phyloP scores from a whole-genome alignment of 2,329 filamentous ascomycete genomes.

The Penicillium sp. region DNA sequence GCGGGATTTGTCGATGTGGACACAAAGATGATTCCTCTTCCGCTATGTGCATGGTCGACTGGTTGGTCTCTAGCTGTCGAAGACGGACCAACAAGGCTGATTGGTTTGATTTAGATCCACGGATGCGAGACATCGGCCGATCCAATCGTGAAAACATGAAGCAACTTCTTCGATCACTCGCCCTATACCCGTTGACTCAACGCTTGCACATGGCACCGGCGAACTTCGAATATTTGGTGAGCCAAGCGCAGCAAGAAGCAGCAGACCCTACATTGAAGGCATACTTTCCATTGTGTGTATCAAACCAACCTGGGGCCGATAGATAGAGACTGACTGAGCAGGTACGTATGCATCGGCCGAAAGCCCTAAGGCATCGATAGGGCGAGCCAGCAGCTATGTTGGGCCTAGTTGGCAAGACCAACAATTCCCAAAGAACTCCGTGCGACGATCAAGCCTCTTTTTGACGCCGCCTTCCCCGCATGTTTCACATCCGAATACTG shows the following conservation, averaged over 20 bases:
- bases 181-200: constrained; percentile 47
- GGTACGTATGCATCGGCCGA: constrained; percentile 46
- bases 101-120: constrained; percentile 39
- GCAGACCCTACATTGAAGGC: constrained; percentile 40
- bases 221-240: constrained; percentile 39
- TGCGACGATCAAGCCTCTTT: background rate
- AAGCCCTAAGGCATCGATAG: constrained; percentile 27
- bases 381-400: too few relatives aligned
- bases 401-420: background rate
- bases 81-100: constrained; percentile 18
- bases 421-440: background rate
- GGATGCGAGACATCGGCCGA: constrained; percentile 44
- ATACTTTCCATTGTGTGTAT: constrained; percentile 47
- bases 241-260: constrained; percentile 41
- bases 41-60: constrained; percentile 67
- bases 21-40: constrained; percentile 62
- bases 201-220: constrained; percentile 42
- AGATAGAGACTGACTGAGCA: constrained; percentile 26
- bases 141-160: constrained; percentile 40
- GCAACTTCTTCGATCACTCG: constrained; percentile 41
- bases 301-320: background rate
- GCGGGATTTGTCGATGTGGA: constrained; percentile 70
- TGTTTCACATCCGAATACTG: background rate
- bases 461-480: background rate
- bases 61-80: constrained; percentile 48